A percentile compares a stretch with the other conserved stretches of the same genome.
phyloP scores from a whole-genome alignment of 805 yeast species.

The Cyberlindnera bimundalis region DNA sequence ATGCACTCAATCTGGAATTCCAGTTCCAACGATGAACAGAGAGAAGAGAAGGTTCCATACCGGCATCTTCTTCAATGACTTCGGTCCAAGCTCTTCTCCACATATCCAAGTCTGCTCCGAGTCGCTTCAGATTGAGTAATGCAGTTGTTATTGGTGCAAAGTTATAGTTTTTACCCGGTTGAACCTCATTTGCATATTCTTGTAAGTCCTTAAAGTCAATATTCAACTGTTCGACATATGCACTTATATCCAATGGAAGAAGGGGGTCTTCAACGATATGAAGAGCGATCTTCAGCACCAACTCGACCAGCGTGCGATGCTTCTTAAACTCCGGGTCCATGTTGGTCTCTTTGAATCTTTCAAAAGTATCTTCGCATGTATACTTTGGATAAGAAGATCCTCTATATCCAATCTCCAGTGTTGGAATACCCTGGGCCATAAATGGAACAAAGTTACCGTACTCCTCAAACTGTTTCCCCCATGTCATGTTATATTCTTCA shows the following conservation, averaged over 20 bases:
- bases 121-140: slow-evolving; percentile 37
- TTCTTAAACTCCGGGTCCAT: slow-evolving; percentile 56
- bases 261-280: slow-evolving; percentile 71
- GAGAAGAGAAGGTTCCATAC: slow-evolving; percentile 68
- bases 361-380: slow-evolving; percentile 65
- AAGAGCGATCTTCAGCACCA: slow-evolving; percentile 51
- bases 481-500: slow-evolving; percentile 53
- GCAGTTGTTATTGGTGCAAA: slow-evolving; percentile 30
- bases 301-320: slow-evolving; percentile 53
- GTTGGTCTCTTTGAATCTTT: slow-evolving; percentile 40
- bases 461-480: slow-evolving; percentile 29
- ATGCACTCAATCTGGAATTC: slow-evolving; percentile 61
- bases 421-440: slow-evolving; percentile 61
- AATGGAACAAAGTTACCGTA: slow-evolving; percentile 71
- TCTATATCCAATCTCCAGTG: slow-evolving; percentile 54
- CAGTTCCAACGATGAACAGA: slow-evolving; percentile 75
- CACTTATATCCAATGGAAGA: slow-evolving; percentile 60
- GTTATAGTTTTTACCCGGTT: slow-evolving; percentile 26
- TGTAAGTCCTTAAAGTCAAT: slow-evolving; percentile 46
- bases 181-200: slow-evolving; percentile 30
- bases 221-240: slow-evolving; percentile 43
- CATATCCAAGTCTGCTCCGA: slow-evolving; percentile 46
- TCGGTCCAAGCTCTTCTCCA: slow-evolving; percentile 67
- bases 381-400: slow-evolving; percentile 40
- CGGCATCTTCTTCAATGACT: slow-evolving; percentile 47